phyloP scores from a whole-genome alignment of 2,329 filamentous ascomycete species.

The Phyllosticta ampelicida region DNA sequence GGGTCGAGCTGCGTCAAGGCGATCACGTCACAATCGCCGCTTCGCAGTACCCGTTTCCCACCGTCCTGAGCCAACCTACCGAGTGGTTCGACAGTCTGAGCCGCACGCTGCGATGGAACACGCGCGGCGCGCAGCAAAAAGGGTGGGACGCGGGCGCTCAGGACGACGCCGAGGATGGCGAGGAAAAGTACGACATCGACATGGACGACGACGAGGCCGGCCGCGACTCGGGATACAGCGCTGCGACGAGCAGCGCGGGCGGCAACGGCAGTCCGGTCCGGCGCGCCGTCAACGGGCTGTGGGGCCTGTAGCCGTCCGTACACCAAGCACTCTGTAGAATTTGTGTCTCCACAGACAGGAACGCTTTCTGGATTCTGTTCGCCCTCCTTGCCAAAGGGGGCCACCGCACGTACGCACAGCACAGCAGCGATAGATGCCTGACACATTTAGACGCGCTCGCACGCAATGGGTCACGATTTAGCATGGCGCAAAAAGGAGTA shows the following conservation, averaged over 20 bases:
- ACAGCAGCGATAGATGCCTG: background rate
- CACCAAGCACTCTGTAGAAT: background rate
- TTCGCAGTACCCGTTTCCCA: slow-evolving; percentile 93
- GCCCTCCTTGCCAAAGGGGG: background rate
- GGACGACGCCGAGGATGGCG: slow-evolving; percentile 37
- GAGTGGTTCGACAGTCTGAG: slow-evolving; percentile 98
- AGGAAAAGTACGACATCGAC: slow-evolving; percentile 80
- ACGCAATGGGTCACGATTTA: background rate
- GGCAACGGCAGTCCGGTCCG: slow-evolving; percentile 10
- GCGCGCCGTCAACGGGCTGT: slow-evolving; percentile 4
- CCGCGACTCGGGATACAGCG: slow-evolving; percentile 31
- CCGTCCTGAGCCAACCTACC: slow-evolving; percentile 75
- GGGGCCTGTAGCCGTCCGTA: background rate
- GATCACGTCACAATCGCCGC: slow-evolving; percentile 95
- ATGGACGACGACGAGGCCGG: slow-evolving; percentile 53
- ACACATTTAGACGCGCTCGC: background rate
- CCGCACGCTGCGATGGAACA: slow-evolving; percentile 90
- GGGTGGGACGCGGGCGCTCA: slow-evolving; percentile 49
- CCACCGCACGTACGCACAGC: too few species aligned
- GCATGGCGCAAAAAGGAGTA: background rate
- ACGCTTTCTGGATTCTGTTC: background rate
- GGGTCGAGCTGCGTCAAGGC: slow-evolving; percentile 82
- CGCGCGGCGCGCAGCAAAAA: slow-evolving; percentile 82
- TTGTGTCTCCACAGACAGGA: background rate
- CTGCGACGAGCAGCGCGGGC: slow-evolving; percentile 26